These are phyloP conservation scores for Penicillium sp. DNA, from an alignment of 2,329 filamentous ascomycete species.

Conservation along the genomic window DNA sequence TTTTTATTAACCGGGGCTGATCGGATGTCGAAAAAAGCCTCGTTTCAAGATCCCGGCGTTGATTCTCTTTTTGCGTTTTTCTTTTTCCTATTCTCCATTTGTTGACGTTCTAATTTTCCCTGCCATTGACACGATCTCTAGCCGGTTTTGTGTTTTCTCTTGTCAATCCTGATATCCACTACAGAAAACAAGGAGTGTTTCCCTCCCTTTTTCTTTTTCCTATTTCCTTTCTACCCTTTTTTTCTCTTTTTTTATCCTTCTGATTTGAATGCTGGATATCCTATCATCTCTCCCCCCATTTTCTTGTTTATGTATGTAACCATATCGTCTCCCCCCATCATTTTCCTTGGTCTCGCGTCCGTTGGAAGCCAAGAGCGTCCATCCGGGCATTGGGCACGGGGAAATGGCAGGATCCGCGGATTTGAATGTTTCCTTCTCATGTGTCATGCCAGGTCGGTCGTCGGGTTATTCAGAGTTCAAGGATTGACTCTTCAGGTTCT, in stretches of 20 bases:
- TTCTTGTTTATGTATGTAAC: conserved; percentile 28
- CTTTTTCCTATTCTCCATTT: conserved; percentile 19
- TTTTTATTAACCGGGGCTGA: conserved; percentile 25
- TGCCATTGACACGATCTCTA: conserved; percentile 26
- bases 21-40: conserved; percentile 21
- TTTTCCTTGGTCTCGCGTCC: conserved; percentile 23
- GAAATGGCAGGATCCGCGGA: conserved; percentile 25
- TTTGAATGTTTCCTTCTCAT: conserved; percentile 31
- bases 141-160: conserved; percentile 19
- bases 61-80: conserved; percentile 10
- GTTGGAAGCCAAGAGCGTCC: conserved; percentile 21
- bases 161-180: conserved; percentile 21
- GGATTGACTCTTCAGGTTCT: conserved; percentile 21
- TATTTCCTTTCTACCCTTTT: conserved; percentile 24
- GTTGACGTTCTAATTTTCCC: conserved; percentile 25
- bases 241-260: conserved; percentile 6
- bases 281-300: conserved; percentile 26
- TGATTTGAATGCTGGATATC: conserved; percentile 34
- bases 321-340: conserved; percentile 24
- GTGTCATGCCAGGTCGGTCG: conserved; percentile 31
- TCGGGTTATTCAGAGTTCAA: conserved; percentile 26
- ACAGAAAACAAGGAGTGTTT: conserved; percentile 17
- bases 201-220: conserved; percentile 19
- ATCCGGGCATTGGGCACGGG: conserved; percentile 21
- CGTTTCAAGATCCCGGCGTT: conserved; percentile 22